Percentiles rank a stretch among this genome's conserved stretches.
Conservation (phyloP, 2,329 filamentous ascomycete species). For the Neobulgaria alba region DNA sequence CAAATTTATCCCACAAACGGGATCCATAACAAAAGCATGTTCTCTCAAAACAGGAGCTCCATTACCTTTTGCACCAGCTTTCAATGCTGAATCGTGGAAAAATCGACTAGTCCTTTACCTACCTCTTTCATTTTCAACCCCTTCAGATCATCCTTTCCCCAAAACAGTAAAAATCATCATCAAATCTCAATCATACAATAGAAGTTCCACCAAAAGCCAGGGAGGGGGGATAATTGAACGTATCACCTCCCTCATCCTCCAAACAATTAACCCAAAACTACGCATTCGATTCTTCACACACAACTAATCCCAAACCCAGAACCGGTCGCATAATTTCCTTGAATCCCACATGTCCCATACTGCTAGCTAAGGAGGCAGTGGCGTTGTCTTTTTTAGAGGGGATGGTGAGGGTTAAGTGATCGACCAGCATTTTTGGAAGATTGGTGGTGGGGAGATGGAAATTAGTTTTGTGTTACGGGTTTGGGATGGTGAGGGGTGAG, state of each 20-base stretch:
- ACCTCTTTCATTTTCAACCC: not conserved
- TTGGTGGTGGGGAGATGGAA: too few relatives aligned
- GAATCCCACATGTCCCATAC: not conserved
- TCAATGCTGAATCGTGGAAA: not conserved
- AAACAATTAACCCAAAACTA: not conserved
- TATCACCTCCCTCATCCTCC: not conserved
- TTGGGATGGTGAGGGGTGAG: too few relatives aligned
- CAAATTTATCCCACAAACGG: not conserved
- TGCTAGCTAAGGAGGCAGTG: not conserved
- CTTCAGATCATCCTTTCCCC: not conserved
- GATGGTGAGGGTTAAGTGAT: not conserved
- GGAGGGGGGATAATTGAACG: not conserved
- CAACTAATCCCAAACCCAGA: not conserved
- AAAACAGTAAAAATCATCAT: not conserved
- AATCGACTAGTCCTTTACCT: not conserved
- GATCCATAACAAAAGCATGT: not conserved
- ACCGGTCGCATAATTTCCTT: not conserved
- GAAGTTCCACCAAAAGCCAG: not conserved
- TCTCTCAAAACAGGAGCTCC: not conserved
- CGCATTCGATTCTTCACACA: too few relatives aligned
- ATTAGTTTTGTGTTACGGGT: too few relatives aligned
- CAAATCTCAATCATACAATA: not conserved
- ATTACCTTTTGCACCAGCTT: not conserved
- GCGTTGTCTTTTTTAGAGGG: not conserved
- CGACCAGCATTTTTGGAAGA: not conserved